Evolutionary conservation across 495 filamentous ascomycete genomes (phyloP).

Genomic region (Sabuloglossum arenarium): DNA sequence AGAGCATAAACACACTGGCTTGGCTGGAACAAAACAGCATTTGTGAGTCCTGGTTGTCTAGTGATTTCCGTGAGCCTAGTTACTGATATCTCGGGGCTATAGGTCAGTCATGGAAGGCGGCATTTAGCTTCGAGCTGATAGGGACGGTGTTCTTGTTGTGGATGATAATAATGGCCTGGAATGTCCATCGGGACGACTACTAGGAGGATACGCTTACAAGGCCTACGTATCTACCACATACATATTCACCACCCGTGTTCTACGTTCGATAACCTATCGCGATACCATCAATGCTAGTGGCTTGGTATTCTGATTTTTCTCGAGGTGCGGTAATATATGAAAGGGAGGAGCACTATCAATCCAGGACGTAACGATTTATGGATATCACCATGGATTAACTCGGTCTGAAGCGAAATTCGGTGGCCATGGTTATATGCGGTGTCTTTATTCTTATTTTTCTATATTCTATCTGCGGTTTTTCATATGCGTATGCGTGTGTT

Average conservation of each 20-base stretch:
- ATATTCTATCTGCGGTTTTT: neutral
- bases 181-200: slow-evolving; percentile 38
- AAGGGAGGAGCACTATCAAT: too few relatives aligned
- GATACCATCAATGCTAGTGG: too few relatives aligned
- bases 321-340: too few relatives aligned
- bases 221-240: neutral
- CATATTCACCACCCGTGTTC: neutral
- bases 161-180: slow-evolving; percentile 86
- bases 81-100: neutral
- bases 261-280: neutral
- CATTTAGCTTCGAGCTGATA: slow-evolving; percentile 49
- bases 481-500: neutral
- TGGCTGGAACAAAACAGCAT: slow-evolving; percentile 77
- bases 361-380: too few relatives aligned
- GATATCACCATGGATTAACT: too few relatives aligned
- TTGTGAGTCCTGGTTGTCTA: slow-evolving; percentile 33
- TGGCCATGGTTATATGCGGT: neutral
- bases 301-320: too few relatives aligned
- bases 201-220: neutral
- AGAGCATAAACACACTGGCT: slow-evolving; percentile 52
- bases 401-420: too few relatives aligned
- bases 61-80: neutral
- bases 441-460: neutral
- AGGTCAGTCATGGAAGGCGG: slow-evolving; percentile 37
- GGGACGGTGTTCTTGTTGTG: slow-evolving; percentile 74